Percentiles rank a stretch among this genome's conserved stretches.
Evolutionary conservation across 192 early-diverging fungal genomes (phyloP).

Genomic region (Linnemannia hyalina): DNA sequence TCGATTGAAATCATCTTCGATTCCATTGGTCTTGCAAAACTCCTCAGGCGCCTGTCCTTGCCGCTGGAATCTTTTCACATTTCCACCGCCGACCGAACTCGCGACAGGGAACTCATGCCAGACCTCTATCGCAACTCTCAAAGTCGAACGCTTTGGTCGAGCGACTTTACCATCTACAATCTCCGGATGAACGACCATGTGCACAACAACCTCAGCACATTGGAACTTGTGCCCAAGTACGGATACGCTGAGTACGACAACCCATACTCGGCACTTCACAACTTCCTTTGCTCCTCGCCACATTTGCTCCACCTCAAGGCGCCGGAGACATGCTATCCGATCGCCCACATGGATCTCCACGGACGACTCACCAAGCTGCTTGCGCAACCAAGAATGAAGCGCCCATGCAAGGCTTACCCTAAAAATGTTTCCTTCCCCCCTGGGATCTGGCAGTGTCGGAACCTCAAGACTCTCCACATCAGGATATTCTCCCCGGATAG

Average conservation of each 20-base stretch:
- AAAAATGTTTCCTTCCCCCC: not conserved
- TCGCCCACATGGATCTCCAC: not conserved
- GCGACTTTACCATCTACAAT: not conserved
- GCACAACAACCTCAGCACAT: not conserved
- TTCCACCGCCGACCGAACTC: not conserved
- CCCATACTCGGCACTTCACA: not conserved
- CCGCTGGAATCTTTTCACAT: not conserved
- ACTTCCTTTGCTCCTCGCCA: not conserved
- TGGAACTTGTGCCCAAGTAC: not conserved
- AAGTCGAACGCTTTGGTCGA: not conserved
- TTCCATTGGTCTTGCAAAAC: not conserved
- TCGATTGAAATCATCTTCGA: not conserved
- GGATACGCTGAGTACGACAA: not conserved
- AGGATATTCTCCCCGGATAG: not conserved
- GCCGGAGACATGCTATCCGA: not conserved
- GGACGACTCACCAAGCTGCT: not conserved
- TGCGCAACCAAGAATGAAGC: not conserved
- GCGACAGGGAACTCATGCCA: not conserved
- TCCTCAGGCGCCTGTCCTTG: not conserved
- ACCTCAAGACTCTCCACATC: not conserved
- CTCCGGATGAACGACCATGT: not conserved
- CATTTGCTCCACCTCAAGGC: not conserved
- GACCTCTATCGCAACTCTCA: not conserved
- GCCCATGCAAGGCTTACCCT: too few relatives aligned
- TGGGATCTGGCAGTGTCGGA: not conserved